These are phyloP conservation scores for Fusarium sp. DNA, from an alignment of 2,329 filamentous ascomycete genomes.

Conservation along the genomic window DNA sequence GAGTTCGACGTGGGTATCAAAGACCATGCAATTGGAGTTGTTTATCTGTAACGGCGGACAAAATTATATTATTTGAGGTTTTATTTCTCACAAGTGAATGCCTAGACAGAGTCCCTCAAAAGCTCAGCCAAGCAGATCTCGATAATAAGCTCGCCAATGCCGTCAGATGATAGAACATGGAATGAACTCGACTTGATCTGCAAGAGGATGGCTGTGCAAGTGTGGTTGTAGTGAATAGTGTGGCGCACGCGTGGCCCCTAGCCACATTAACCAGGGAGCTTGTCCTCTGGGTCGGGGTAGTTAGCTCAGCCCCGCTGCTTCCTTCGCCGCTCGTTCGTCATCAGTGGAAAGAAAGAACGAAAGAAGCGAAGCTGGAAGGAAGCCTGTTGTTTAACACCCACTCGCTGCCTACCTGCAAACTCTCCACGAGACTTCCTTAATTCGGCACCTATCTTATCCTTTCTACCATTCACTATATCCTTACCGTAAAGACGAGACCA, in stretches of 20 bases:
- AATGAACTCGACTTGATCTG: constrained; percentile 7
- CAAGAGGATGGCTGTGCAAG: constrained; percentile 10
- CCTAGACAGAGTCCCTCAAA: not conserved
- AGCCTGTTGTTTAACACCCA: constrained; percentile 31
- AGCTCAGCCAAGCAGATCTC: not conserved
- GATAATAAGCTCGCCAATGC: not conserved
- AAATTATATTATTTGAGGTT: too few relatives aligned
- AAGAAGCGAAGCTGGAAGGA: constrained; percentile 19
- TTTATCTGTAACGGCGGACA: not conserved
- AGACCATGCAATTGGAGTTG: not conserved
- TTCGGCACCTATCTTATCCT: not conserved
- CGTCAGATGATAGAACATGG: not conserved
- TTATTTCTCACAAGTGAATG: not conserved
- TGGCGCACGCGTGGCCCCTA: constrained; percentile 38
- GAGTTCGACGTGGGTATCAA: not conserved
- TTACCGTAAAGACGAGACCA: not conserved
- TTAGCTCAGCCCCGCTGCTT: constrained; percentile 42
- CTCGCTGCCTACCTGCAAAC: constrained; percentile 2
- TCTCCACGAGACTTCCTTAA: not conserved
- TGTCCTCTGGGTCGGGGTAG: constrained; percentile 4
- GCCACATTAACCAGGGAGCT: constrained; percentile 30
- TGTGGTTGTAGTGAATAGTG: constrained; percentile 12
- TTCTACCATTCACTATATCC: not conserved
- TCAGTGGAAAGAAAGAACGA: constrained; percentile 30
- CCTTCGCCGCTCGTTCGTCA: constrained; percentile 39